Percentiles rank a stretch among this genome's conserved stretches.
These are phyloP conservation scores for Yarrowia sp. DNA, from an alignment of 805 yeast species.

Conservation along the genomic window DNA sequence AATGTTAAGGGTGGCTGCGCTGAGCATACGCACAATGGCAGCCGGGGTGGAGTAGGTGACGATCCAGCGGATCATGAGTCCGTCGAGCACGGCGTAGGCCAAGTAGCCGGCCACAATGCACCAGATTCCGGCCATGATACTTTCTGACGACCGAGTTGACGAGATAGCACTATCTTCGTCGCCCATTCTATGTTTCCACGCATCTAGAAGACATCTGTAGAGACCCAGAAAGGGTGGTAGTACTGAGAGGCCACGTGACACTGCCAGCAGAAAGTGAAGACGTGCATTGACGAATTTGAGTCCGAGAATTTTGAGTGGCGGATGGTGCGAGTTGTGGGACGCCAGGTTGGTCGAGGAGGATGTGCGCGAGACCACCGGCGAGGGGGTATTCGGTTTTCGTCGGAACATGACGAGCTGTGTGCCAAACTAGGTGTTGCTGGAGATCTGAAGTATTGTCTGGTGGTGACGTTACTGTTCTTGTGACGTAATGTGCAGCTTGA, in stretches of 20 bases:
- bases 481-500: not conserved
- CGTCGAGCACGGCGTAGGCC: slow-evolving; percentile 79
- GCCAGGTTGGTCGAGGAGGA: slow-evolving; percentile 13
- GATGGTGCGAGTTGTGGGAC: slow-evolving; percentile 25
- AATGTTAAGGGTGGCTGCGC: slow-evolving; percentile 71
- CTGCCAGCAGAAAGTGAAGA: slow-evolving; percentile 70
- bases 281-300: slow-evolving; percentile 67
- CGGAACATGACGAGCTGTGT: not conserved
- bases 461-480: not conserved
- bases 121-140: slow-evolving; percentile 85
- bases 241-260: slow-evolving; percentile 75
- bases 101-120: slow-evolving; percentile 83
- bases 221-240: slow-evolving; percentile 60
- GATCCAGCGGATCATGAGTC: slow-evolving; percentile 86
- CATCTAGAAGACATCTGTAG: slow-evolving; percentile 38
- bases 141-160: slow-evolving; percentile 69
- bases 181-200: slow-evolving; percentile 34
- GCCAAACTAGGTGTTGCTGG: too few species aligned
- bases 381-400: slow-evolving; percentile 5
- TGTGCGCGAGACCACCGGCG: slow-evolving; percentile 11
- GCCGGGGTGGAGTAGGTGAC: slow-evolving; percentile 86
- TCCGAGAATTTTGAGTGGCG: slow-evolving; percentile 55
- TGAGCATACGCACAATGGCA: slow-evolving; percentile 79
- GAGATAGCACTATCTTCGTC: slow-evolving; percentile 43
- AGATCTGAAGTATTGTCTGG: not conserved